These are phyloP conservation scores for Xylaria palmicola DNA, from an alignment of 495 filamentous ascomycete species.

Conservation along the genomic window DNA sequence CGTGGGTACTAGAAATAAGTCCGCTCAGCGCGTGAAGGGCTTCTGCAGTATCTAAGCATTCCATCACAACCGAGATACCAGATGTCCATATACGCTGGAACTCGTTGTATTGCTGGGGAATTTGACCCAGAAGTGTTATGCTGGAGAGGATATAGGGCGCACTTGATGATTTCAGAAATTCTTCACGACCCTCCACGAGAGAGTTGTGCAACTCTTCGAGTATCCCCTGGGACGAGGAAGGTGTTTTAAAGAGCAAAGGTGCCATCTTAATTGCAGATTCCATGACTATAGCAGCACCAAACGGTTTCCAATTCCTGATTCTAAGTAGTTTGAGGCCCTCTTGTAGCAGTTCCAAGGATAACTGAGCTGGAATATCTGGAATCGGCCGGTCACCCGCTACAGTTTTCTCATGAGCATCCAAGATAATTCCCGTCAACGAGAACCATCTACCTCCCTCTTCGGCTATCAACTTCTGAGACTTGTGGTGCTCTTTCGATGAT, in stretches of 20 bases:
- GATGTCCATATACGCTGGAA: conserved; percentile 37
- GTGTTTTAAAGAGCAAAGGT: conserved; percentile 26
- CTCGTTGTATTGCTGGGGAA: conserved; percentile 33
- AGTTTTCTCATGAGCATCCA: conserved; percentile 33
- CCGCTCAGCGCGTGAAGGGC: conserved; percentile 30
- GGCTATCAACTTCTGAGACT: conserved; percentile 66
- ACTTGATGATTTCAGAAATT: conserved; percentile 27
- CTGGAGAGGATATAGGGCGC: conserved; percentile 43
- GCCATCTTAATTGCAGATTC: conserved; percentile 40
- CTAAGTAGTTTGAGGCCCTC: conserved; percentile 34
- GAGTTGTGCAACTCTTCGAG: conserved; percentile 15
- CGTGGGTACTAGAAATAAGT: conserved; percentile 39
- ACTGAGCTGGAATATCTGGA: conserved; percentile 25
- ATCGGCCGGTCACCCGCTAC: conserved; percentile 22
- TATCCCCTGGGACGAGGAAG: conserved; percentile 10
- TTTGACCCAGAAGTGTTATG: conserved; percentile 29
- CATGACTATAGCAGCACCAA: conserved; percentile 69
- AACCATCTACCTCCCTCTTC: conserved; percentile 64
- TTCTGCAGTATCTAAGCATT: conserved; percentile 20
- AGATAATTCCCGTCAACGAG: conserved; percentile 49
- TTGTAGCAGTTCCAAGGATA: conserved; percentile 30
- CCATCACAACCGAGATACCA: conserved; percentile 33
- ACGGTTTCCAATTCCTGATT: conserved; percentile 75
- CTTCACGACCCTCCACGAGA: conserved; percentile 16
- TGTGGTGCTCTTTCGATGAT: conserved; percentile 69